Evolutionary conservation across 225 moss, liverwort and hornwort species (phyloP), one percentile per base, ranked within the genome.

Genomic region (Bryum argenteum): DNA sequence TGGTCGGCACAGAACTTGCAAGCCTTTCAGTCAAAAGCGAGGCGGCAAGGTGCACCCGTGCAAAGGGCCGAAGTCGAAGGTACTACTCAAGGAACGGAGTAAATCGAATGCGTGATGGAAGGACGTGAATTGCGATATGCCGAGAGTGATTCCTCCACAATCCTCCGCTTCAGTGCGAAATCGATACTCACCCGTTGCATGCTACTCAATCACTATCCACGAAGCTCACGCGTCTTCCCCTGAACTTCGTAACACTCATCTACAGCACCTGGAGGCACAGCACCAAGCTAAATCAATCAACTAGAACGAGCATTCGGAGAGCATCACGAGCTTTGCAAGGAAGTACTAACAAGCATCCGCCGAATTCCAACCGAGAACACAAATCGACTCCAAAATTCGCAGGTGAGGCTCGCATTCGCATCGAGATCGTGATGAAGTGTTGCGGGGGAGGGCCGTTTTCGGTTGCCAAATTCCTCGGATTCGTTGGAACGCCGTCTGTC

Each of bases 221-320:
- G 26, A 26, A 26, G 26, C 26, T 26, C 73, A 58, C 47, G 70
- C 26, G 26, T 2, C 39, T n/a, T 10, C 22, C 21, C 14, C 26
- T 8, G 80, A 42, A 87, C 80, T 69, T 79, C 85, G 45, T 76
- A 80, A 56, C 89, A 90, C 64, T 89, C 93, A 65, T 87, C 85
- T 77, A 90, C 67, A 66, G 88, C 92, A 82, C 90, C 92, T 93
- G 71, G 62, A 79, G 70, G 67, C 51, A 57, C 48, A 62, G 42
- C 8, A 58, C 6, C 47, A 17, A 5, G 16, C 65, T 61, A n/a
- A 19, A 57, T 65, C 65, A 26, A 22, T 39, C 6, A 50, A 66
- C 57, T 16, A 37, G 37, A 65, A 13, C 11, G 57, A 54, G 18
- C 58, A 39, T 41, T 17, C 24, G 40, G 17, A 53, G n/a, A 11